phyloP scores from a whole-genome alignment of 805 yeast species.

The Yarrowia divulgata region DNA sequence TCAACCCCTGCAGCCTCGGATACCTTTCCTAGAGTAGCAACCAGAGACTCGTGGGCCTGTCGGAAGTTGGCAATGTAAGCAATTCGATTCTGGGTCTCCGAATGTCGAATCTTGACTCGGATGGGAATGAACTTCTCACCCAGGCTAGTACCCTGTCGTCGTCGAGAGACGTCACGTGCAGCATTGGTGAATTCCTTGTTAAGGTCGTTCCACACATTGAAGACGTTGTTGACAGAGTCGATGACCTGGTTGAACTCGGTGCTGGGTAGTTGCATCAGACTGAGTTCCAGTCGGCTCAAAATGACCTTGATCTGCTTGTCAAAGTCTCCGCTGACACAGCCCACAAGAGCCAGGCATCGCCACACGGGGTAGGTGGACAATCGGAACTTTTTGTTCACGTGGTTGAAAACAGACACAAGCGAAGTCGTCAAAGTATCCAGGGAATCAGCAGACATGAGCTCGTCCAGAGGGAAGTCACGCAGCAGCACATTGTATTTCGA shows the following conservation, averaged over 20 bases:
- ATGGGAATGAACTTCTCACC: constrained; percentile 73
- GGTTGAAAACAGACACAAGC: constrained; percentile 60
- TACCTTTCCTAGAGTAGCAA: constrained; percentile 50
- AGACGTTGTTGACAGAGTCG: constrained; percentile 49
- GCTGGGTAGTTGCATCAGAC: constrained; percentile 56
- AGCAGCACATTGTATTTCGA: constrained; percentile 67
- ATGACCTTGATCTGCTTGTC: constrained; percentile 55
- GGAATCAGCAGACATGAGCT: constrained; percentile 58
- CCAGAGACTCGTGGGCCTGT: constrained; percentile 60
- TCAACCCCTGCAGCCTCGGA: constrained; percentile 30
- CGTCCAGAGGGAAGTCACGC: constrained; percentile 72
- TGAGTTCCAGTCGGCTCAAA: constrained; percentile 48
- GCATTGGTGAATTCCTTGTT: constrained; percentile 68
- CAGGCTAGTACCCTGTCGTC: constrained; percentile 51
- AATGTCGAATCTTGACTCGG: constrained; percentile 60
- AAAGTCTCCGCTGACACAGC: constrained; percentile 67
- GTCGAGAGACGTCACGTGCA: constrained; percentile 77
- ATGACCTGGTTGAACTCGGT: constrained; percentile 53
- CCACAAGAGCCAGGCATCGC: constrained; percentile 70
- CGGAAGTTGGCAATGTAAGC: constrained; percentile 58
- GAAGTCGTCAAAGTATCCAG: constrained; percentile 57
- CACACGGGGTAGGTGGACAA: constrained; percentile 66
- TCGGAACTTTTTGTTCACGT: constrained; percentile 66
- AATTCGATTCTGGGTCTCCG: constrained; percentile 54
- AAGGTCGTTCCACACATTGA: constrained; percentile 64